A percentile compares a stretch with the other conserved stretches of the same genome.
Conservation (phyloP, 192 early-diverging fungal genomes). For the Mortierella claussenii region DNA sequence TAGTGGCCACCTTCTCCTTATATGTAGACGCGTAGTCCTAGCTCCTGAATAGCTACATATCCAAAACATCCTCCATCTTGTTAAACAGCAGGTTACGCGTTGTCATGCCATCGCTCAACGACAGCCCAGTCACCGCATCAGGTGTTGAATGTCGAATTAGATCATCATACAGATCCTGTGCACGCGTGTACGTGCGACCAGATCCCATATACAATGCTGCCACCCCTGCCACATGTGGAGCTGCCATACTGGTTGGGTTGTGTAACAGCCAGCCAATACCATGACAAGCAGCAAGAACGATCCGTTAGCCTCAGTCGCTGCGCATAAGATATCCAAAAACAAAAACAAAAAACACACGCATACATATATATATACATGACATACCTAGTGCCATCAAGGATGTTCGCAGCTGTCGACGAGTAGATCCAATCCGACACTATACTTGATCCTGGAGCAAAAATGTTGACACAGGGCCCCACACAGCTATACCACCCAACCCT, state of each 20-base stretch:
- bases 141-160: constrained; percentile 13
- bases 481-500: constrained; percentile 88
- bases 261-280: background rate
- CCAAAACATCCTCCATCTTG: constrained; percentile 40
- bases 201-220: constrained; percentile 54
- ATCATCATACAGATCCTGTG: constrained; percentile 45
- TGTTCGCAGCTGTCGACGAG: constrained; percentile 18
- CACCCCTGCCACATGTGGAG: constrained; percentile 61
- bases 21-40: background rate
- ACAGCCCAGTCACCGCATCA: constrained; percentile 7
- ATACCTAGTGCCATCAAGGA: constrained; percentile 63
- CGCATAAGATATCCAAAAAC: background rate
- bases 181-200: constrained; percentile 19
- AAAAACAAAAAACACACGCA: background rate
- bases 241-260: constrained; percentile 53
- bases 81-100: constrained; percentile 26
- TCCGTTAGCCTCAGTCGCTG: background rate
- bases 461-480: constrained; percentile 87
- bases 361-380: background rate
- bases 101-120: background rate
- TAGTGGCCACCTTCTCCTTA: background rate
- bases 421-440: constrained; percentile 42
- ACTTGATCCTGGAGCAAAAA: constrained; percentile 82
- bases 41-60: too few species aligned
- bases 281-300: background rate